These are phyloP conservation scores for Triangularia verruculosa DNA, from an alignment of 2,329 filamentous ascomycete genomes.

Conservation along the genomic window DNA sequence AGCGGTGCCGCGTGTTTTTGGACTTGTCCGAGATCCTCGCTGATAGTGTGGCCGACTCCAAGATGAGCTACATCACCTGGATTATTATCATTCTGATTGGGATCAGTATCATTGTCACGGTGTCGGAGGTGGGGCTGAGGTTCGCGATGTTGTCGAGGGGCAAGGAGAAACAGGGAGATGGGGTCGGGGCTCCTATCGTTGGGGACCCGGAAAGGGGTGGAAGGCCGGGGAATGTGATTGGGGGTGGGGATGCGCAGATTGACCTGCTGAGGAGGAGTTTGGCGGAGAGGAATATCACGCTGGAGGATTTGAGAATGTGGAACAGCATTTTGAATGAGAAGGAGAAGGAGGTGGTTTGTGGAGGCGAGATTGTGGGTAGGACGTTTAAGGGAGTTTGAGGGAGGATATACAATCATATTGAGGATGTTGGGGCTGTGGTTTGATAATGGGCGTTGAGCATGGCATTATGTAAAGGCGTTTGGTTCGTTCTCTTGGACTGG, in stretches of 20 bases:
- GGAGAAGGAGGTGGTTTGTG: constrained; percentile 31
- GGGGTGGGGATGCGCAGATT: constrained; percentile 16
- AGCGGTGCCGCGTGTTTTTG: constrained; percentile 92
- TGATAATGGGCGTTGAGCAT: neutral
- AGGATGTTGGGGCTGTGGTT: neutral
- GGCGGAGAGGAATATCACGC: constrained; percentile 27
- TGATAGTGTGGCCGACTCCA: constrained; percentile 87
- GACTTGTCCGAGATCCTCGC: constrained; percentile 93
- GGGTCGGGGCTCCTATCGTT: neutral
- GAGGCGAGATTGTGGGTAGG: constrained; percentile 28
- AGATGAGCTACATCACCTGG: constrained; percentile 96
- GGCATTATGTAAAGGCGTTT: neutral
- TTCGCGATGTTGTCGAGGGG: constrained; percentile 67
- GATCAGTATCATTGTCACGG: constrained; percentile 86
- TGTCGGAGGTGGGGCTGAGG: constrained; percentile 80
- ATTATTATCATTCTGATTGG: constrained; percentile 95
- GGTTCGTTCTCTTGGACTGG: neutral
- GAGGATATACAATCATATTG: neutral
- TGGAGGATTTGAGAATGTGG: constrained; percentile 32
- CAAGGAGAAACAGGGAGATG: constrained; percentile 27
- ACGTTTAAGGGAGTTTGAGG: constrained; percentile 31
- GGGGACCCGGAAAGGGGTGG: neutral
- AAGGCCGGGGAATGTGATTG: constrained; percentile 21
- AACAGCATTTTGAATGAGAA: constrained; percentile 25
- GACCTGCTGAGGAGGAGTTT: constrained; percentile 18